A percentile compares a stretch with the other conserved stretches of the same genome.
Conservation (phyloP, 2,329 filamentous ascomycete genomes). For the Penicillium sclerotigenum region DNA sequence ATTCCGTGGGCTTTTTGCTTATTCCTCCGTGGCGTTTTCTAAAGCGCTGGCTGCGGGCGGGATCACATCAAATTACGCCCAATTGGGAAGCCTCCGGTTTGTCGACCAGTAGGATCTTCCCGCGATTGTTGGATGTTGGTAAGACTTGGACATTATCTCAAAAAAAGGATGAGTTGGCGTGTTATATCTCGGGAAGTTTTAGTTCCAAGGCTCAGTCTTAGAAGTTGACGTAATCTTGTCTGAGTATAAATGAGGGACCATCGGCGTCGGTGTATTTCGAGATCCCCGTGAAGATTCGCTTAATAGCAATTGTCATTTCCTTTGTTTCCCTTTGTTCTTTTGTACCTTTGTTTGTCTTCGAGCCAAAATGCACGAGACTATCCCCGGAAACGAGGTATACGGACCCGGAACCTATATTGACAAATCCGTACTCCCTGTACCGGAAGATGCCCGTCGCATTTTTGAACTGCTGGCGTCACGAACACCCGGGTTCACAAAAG, state of each 20-base stretch:
- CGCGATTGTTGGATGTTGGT: neutral
- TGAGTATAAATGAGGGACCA: neutral
- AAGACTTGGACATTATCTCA: neutral
- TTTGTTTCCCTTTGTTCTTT: neutral
- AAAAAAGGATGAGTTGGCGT: neutral
- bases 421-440: constrained; percentile 36
- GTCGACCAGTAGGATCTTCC: neutral
- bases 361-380: constrained; percentile 11
- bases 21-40: neutral
- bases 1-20: neutral
- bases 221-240: neutral
- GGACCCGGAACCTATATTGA: constrained; percentile 44
- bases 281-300: neutral
- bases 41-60: neutral
- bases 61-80: neutral
- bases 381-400: constrained; percentile 29
- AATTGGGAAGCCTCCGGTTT: neutral
- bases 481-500: constrained; percentile 43
- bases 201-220: too few species aligned
- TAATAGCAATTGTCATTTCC: neutral
- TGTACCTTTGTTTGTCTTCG: neutral
- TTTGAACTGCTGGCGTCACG: constrained; percentile 37
- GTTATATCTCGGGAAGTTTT: neutral
- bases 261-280: neutral
- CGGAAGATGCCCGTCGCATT: constrained; percentile 38